phyloP scores from a whole-genome alignment of 2,329 filamentous ascomycete species.

The Akanthomyces dipterigenus region DNA sequence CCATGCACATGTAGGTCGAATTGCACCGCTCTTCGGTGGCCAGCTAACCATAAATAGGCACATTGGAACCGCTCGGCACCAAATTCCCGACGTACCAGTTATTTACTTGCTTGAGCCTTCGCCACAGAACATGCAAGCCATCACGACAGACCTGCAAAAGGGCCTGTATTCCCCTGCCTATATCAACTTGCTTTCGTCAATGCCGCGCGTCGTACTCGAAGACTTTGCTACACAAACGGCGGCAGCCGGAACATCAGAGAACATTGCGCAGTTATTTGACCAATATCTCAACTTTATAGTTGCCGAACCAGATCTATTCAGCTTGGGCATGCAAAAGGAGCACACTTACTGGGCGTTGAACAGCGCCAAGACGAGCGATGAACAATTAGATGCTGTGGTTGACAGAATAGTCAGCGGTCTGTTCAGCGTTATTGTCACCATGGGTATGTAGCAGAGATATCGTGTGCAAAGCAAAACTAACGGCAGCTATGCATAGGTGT shows the following conservation, averaged over 20 bases:
- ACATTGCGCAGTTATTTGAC: constrained; percentile 88
- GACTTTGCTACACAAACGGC: constrained; percentile 90
- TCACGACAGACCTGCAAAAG: constrained; percentile 79
- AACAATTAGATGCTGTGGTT: constrained; percentile 78
- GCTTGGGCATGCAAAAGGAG: constrained; percentile 82
- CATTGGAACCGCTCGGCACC: constrained; percentile 72
- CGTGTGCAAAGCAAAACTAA: neutral
- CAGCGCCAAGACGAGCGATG: constrained; percentile 83
- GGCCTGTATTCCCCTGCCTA: constrained; percentile 90
- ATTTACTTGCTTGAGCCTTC: constrained; percentile 95
- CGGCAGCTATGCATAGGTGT: constrained; percentile 47
- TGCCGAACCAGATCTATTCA: constrained; percentile 91
- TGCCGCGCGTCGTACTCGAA: constrained; percentile 83
- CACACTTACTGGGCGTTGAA: constrained; percentile 95
- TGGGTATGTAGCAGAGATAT: constrained; percentile 53
- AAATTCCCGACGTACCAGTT: constrained; percentile 93
- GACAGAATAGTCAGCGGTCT: constrained; percentile 90
- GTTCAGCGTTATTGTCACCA: constrained; percentile 98
- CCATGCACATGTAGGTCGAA: constrained; percentile 73
- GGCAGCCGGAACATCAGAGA: constrained; percentile 74
- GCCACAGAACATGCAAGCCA: constrained; percentile 67
- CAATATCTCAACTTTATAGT: constrained; percentile 98
- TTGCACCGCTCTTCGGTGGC: too few species aligned
- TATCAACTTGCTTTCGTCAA: constrained; percentile 92
- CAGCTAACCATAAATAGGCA: constrained; percentile 46